A percentile compares a stretch with the other conserved stretches of the same genome.
Evolutionary conservation across 257 asterid species (phyloP).

Genomic region (Catharanthus roseus): DNA sequence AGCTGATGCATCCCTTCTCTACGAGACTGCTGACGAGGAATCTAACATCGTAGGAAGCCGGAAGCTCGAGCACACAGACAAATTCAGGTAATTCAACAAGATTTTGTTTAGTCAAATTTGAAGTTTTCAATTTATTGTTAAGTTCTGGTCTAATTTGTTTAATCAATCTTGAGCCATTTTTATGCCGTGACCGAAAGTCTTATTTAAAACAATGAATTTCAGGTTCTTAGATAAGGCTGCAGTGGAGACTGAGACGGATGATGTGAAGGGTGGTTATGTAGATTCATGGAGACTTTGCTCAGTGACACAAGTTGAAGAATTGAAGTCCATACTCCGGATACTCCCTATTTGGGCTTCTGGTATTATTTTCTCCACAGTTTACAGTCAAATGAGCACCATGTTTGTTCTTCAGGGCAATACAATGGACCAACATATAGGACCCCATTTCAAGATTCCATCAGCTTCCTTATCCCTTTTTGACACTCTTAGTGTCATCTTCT

Average conservation of each 20-base stretch:
- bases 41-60: slow-evolving; percentile 61
- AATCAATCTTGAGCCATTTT: background rate
- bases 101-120: background rate
- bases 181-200: no score
- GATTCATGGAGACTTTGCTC: slow-evolving; percentile 76
- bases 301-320: slow-evolving; percentile 81
- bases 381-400: slow-evolving; percentile 85
- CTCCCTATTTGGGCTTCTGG: slow-evolving; percentile 87
- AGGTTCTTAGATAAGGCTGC: slow-evolving; percentile 93
- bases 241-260: slow-evolving; percentile 39
- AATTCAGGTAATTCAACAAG: slow-evolving; percentile 44
- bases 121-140: background rate
- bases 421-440: slow-evolving; percentile 67
- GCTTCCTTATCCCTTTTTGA: slow-evolving; percentile 78
- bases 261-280: slow-evolving; percentile 18
- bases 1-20: slow-evolving; percentile 45
- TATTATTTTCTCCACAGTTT: slow-evolving; percentile 64
- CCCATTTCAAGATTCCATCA: slow-evolving; percentile 66
- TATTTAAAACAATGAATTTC: background rate
- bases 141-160: background rate
- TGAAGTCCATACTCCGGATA: slow-evolving; percentile 56
- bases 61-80: slow-evolving; percentile 66
- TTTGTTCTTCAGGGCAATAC: slow-evolving; percentile 79
- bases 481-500: slow-evolving; percentile 69
- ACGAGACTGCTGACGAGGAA: slow-evolving; percentile 54